Evolutionary conservation across 208 protist genomes (phyloP).

Genomic region (Novymonas esmeraldas): DNA sequence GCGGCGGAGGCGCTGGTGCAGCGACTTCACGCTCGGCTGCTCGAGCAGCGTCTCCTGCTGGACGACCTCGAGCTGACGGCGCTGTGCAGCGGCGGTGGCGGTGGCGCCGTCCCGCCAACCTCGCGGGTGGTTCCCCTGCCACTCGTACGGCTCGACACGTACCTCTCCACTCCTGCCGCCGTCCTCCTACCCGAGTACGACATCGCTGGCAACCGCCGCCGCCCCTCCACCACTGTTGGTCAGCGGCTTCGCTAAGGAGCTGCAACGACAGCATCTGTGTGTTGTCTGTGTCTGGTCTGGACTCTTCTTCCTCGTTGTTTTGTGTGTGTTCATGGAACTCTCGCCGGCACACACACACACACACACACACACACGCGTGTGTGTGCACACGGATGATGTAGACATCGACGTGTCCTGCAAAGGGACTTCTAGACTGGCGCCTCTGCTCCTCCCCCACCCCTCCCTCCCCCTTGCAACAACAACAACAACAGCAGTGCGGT

Average conservation of each 20-base stretch:
- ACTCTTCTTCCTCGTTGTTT: no score
- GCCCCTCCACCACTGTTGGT: constrained; percentile 3
- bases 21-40: constrained; percentile 16
- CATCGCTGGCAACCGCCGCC: constrained; percentile 7
- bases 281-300: background rate
- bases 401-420: no score
- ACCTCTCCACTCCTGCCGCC: constrained; percentile 26
- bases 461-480: no score
- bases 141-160: constrained; percentile 29
- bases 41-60: constrained; percentile 22
- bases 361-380: background rate
- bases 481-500: no score
- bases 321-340: no score
- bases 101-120: no score
- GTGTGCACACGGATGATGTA: no score
- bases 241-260: background rate
- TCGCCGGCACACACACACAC: background rate
- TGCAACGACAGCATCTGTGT: background rate
- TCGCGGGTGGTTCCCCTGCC: constrained; percentile 28
- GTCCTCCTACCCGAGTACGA: constrained; percentile 25
- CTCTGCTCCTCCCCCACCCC: no score
- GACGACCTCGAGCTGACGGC: constrained; percentile 7
- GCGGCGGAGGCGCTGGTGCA: constrained; percentile 24
- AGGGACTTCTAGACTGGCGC: no score
- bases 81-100: background rate